Evolutionary conservation across 2,329 filamentous ascomycete genomes (phyloP), one percentile per base, ranked within the genome.

Genomic region (Phaeosphaeria sp.): DNA sequence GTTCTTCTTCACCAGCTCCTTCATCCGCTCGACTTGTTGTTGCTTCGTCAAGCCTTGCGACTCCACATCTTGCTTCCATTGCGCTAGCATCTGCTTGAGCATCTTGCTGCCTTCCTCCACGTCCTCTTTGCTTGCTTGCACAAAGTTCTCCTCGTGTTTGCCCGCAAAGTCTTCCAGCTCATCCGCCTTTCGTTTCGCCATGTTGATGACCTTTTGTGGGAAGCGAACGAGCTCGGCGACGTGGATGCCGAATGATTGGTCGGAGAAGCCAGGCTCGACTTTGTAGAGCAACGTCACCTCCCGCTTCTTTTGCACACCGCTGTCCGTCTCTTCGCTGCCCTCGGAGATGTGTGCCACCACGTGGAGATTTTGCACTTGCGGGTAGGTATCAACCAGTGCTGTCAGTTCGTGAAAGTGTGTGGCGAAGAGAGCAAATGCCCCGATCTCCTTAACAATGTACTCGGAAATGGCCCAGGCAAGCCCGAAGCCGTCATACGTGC

Each of bases 391-490:
- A 2, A 90, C 91, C 22, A 99, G 83, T 1, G 94, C 93, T 0
- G 95, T 99, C 50, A 99, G 84, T 77, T 99, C 95, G 81, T 99
- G 96, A 81, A 99, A 99, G 76, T 99, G 95, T 1, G 95, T 99
- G 5, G 96, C 95, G 74, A 99, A 99, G 78, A 97, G 89, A 56
- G 92, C 91, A 72, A 92, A 97, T 67, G 93, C 96, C 54, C 92
- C 90, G 59, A 99, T 98, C 74, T 98, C 93, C 58, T 90, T 92
- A 73, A 99, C 86, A 63, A 99, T 98, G 78, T 99, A 93, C 79
- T 99, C 95, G 0, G 92, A 96, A 61, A 99, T 99, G 50, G 95
- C 95, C 95, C 95, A 99, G 0, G 96, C 95, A n/a, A 99, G 87
- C 39, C 96, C 95, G 70, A 99, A 99, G 9, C 95, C 95, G 75